Conservation (phyloP, 2,329 filamentous ascomycete species). For the Blastomyces silverae region DNA sequence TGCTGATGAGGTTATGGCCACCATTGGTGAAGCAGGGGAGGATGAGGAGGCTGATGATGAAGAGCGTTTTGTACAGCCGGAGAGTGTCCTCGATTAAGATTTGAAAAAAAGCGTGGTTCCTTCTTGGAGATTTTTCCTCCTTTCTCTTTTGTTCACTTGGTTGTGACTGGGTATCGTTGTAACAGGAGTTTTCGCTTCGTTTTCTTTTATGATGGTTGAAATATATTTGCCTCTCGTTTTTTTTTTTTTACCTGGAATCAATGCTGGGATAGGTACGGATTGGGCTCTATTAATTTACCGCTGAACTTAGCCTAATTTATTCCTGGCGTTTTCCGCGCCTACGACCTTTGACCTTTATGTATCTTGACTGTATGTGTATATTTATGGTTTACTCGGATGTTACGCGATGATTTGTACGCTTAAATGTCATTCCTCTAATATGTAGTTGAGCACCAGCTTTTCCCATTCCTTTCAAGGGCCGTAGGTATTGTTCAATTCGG, state of each 20-base stretch:
- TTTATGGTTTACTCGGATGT: not conserved
- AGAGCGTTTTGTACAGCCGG: slow-evolving; percentile 7
- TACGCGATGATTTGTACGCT: not conserved
- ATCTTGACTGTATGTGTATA: too few relatives aligned
- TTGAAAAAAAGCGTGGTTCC: not conserved
- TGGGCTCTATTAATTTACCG: not conserved
- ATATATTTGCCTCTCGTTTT: not conserved
- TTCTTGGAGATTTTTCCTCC: not conserved
- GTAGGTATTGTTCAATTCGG: not conserved
- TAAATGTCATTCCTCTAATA: not conserved
- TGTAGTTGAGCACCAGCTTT: not conserved
- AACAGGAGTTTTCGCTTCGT: not conserved
- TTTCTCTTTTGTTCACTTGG: not conserved
- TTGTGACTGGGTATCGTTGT: not conserved
- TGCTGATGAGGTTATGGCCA: slow-evolving; percentile 33
- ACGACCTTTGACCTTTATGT: not conserved
- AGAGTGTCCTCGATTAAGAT: slow-evolving; percentile 10
- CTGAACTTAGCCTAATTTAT: not conserved
- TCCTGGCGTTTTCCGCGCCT: not conserved
- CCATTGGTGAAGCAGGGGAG: slow-evolving; percentile 29
- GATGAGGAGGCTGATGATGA: slow-evolving; percentile 30
- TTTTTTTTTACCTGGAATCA: not conserved
- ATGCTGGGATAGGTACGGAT: not conserved
- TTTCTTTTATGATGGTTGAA: not conserved
- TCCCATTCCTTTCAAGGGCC: too few relatives aligned